Evolutionary conservation across 2,329 filamentous ascomycete genomes (phyloP).

Genomic region (Trichoderma koningii): DNA sequence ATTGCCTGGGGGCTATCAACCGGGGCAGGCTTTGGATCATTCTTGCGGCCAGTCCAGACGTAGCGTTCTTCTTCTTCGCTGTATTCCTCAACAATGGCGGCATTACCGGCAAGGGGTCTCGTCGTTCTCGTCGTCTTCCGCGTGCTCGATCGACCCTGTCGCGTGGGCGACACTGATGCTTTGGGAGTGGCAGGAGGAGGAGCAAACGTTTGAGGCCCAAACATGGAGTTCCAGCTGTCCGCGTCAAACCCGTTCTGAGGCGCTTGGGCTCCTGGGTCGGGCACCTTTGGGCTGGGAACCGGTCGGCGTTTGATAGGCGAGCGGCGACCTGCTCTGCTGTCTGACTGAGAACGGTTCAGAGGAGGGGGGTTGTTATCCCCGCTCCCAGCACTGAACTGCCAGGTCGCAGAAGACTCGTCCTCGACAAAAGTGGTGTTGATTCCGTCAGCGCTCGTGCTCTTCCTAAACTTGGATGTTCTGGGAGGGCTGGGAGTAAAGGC

Average conservation of each 20-base stretch:
- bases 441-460: conserved; percentile 55
- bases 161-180: conserved; percentile 49
- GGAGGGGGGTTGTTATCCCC: conserved; percentile 36
- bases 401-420: conserved; percentile 48
- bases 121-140: conserved; percentile 61
- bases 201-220: conserved; percentile 57
- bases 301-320: conserved; percentile 42
- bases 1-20: conserved; percentile 60
- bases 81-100: conserved; percentile 51
- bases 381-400: conserved; percentile 57
- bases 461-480: conserved; percentile 47
- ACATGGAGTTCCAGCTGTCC: conserved; percentile 56
- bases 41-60: conserved; percentile 41
- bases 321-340: conserved; percentile 44
- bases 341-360: conserved; percentile 42
- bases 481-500: conserved; percentile 42
- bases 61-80: conserved; percentile 45
- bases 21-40: conserved; percentile 35
- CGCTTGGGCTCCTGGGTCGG: conserved; percentile 32
- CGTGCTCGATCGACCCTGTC: conserved; percentile 48
- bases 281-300: conserved; percentile 30
- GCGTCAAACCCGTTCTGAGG: conserved; percentile 48
- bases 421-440: conserved; percentile 64
- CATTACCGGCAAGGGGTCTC: conserved; percentile 51
- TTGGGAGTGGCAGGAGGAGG: conserved; percentile 44